Percentiles rank a stretch among this genome's conserved stretches.
Conservation (phyloP, 2,329 filamentous ascomycete species). For the Atkinsonella hypoxylon region DNA sequence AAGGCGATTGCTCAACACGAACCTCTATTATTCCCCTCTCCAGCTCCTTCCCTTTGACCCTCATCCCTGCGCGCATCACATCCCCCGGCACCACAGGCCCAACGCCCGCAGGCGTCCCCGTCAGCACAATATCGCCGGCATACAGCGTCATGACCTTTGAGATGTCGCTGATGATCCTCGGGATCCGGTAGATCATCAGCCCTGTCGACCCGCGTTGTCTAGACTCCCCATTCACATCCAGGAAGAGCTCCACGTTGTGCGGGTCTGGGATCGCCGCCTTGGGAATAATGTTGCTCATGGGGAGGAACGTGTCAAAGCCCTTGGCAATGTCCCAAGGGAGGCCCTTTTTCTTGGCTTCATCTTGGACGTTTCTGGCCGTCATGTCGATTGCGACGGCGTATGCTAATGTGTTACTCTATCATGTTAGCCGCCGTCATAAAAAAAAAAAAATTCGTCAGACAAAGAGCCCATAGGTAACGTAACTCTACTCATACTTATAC, state of each 20-base stretch:
- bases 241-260: constrained; percentile 75
- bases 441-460: too few species aligned
- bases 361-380: constrained; percentile 90
- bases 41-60: constrained; percentile 68
- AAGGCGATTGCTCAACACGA: constrained; percentile 64
- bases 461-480: too few species aligned
- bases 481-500: too few species aligned
- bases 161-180: constrained; percentile 78
- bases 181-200: constrained; percentile 88
- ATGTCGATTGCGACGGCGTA: constrained; percentile 93
- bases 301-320: constrained; percentile 95
- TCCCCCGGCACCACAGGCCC: constrained; percentile 78
- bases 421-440: background rate
- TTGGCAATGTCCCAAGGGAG: constrained; percentile 95
- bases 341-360: constrained; percentile 90
- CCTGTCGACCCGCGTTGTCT: constrained; percentile 82
- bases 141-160: constrained; percentile 90
- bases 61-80: constrained; percentile 73
- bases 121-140: constrained; percentile 83
- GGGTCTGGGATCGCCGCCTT: constrained; percentile 75
- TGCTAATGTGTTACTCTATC: constrained; percentile 30
- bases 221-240: constrained; percentile 68
- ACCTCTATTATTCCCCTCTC: constrained; percentile 80
- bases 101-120: constrained; percentile 95
- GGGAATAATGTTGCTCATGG: constrained; percentile 68